Base-by-base conservation (phyloP, 352 stramenopile species). In the Globisporangium viniferum region DNA sequence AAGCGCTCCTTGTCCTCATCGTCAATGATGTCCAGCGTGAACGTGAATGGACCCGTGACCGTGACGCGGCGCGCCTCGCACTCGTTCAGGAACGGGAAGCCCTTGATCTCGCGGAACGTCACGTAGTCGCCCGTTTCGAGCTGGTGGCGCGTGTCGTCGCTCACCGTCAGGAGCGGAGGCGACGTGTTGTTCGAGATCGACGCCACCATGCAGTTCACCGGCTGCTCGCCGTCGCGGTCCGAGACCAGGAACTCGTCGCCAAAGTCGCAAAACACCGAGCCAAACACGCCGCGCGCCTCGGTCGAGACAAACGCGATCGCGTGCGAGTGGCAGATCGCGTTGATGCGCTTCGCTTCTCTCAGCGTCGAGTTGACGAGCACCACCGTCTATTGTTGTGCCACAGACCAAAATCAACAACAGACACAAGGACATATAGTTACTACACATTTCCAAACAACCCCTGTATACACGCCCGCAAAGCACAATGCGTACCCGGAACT, bases 241-340 rank as follows among this genome's bases (percentile, higher is more conserved):
- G 81, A 86, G 10, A 99, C 91, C 0, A 98, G 73, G 79, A 99
- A 99, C 18, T 91, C 80, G 27, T 96, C 76, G 8, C 97, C 97
- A 86, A 99, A 99, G 77, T 99, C 97, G 76, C 96, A 99, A 84
- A 99, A 99, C 22, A 98, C 83, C 6, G 88, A 92, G 39, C 92
- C 94, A 82, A 99, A 99, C 15, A 99, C 94, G 24, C 97, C 97
- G 6, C 89, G 89, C 24, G 88, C 79, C 27, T 99, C 85, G 27
- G 92, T 92, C 41, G 92, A 89, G 69, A 99, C 96, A 73, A 99
- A 99, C 66, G 78, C 82, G 75, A 97, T 92, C 35, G 79, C 82
- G 57, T 95, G 81, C 18, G 70, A 60, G 74, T 96, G 91, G 66
- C 92, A 98, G 57, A 97, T 81, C 31, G 85, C 66, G 67, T 97